Conservation (phyloP, 306 rosid genomes). For the Ormosia emarginata region DNA sequence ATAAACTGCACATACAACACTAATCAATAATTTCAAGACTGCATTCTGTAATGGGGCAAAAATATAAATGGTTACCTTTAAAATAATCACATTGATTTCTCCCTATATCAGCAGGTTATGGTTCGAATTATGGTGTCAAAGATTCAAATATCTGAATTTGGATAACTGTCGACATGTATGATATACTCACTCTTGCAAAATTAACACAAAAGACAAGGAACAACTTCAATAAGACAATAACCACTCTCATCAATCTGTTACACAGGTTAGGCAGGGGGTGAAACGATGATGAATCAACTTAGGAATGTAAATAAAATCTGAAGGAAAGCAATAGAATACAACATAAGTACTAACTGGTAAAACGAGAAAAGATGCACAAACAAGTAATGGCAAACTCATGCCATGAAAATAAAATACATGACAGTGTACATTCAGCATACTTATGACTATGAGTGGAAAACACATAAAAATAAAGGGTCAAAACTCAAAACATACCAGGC, state of each 20-base stretch:
- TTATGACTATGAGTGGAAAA: background rate
- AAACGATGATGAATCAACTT: constrained; percentile 8
- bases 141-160: background rate
- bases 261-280: background rate
- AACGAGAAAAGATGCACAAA: background rate
- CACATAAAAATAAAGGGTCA: background rate
- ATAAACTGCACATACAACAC: background rate
- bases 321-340: background rate
- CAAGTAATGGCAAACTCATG: background rate
- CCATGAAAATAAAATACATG: background rate
- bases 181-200: background rate
- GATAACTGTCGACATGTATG: background rate
- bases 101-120: too few relatives aligned
- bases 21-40: background rate
- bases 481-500: constrained; percentile 52
- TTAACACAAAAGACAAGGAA: background rate
- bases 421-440: background rate
- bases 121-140: background rate
- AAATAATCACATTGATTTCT: background rate
- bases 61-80: too few relatives aligned
- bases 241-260: background rate
- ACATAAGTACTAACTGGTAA: background rate
- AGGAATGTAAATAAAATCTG: background rate
- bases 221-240: background rate
- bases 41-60: background rate